Conservation (phyloP, 352 stramenopile species). For the Phytophthora syringae region DNA sequence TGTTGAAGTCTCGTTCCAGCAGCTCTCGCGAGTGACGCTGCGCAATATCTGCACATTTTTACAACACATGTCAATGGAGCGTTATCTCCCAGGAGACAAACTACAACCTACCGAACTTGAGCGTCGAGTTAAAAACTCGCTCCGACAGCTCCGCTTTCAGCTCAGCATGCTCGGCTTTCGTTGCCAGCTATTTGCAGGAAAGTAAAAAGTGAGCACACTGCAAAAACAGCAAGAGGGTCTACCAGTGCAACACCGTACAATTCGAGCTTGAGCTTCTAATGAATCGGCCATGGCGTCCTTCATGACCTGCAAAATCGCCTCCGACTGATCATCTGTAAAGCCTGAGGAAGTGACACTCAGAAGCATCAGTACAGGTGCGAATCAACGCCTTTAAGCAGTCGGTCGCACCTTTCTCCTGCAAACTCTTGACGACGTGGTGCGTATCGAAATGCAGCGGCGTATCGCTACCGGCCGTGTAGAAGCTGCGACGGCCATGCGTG, state of each 20-base stretch:
- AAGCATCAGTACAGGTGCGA: neutral
- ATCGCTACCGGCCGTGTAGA: conserved; percentile 23
- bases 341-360: conserved; percentile 41
- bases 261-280: conserved; percentile 68
- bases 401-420: conserved; percentile 72
- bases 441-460: conserved; percentile 46
- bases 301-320: conserved; percentile 86
- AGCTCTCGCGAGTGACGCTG: conserved; percentile 89
- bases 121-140: conserved; percentile 89
- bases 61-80: conserved; percentile 4
- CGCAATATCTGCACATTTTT: conserved; percentile 68
- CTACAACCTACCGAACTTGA: conserved; percentile 79
- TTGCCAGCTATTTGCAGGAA: conserved; percentile 77
- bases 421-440: conserved; percentile 78
- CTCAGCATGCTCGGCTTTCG: conserved; percentile 88
- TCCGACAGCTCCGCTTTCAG: conserved; percentile 87
- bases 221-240: neutral
- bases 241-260: conserved; percentile 49
- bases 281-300: conserved; percentile 84
- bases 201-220: neutral
- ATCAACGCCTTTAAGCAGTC: neutral
- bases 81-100: neutral
- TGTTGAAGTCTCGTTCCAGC: conserved; percentile 90
- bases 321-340: conserved; percentile 68
- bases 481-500: conserved; percentile 22